Base-by-base conservation (phyloP, 2,329 filamentous ascomycete species). In the Diplodia scrobiculata region DNA sequence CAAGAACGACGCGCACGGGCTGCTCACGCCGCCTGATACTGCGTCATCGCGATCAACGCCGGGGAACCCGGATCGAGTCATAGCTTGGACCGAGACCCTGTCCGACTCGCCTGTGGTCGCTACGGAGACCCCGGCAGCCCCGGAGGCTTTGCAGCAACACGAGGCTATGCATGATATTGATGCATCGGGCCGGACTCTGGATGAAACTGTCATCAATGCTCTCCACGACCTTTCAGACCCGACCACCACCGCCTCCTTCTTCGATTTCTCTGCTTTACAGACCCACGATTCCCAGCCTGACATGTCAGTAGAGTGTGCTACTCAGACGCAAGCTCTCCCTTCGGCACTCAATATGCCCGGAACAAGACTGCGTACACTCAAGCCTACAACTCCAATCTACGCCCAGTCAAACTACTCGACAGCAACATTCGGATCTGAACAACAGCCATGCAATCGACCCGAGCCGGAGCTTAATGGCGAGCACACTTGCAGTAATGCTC, bases 1-100 rank as follows among this genome's bases (percentile, higher is more conserved):
- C 25, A 34, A 34, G 27, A 38, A 36, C 6, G 47, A 62, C 5
- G 41, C 45, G 45, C 27, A 34, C 25, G 55, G 55, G n/a, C 38
- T 38, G 10, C 27, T 36, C 11, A 50, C 41, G 9, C 58, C 45
- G 27, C 58, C 45, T 5, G 58, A 50, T 25, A 36, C 58, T 21
- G 58, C 41, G 6, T 62, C 58, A 11, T 50, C 21, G 10, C 25
- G 27, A 19, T 50, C 58, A 10, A 34, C 58, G 6, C 58, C 45
- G 27, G 58, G 17, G n/a, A 50, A 36, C 11, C 41, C 58, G 29
- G 58, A 62, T 27, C 41, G 58, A 50, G 45, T 62, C 41, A 62
- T 19, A 29, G 58, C 58, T n/a, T 62, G 58, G 58, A 29, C 58
- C 14, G 58, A 62, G 45, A 36, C 45, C 34, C 29, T 34, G 45